Evolutionary conservation across 106 monocot genomes (phyloP).

Genomic region (Allium cepa): DNA sequence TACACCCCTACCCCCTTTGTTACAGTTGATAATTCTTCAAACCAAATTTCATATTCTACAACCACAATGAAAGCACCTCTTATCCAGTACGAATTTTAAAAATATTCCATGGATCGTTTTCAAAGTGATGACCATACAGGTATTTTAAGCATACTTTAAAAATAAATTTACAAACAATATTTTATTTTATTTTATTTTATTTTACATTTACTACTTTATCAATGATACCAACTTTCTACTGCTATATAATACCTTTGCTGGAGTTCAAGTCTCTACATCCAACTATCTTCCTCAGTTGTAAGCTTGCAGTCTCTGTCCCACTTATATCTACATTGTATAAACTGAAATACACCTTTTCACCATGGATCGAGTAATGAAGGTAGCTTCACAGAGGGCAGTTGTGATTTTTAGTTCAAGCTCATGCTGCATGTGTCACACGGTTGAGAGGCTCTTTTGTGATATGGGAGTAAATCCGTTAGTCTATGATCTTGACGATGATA

Average conservation of each 20-base stretch:
- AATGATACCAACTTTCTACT: not conserved
- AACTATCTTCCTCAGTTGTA: constrained; percentile 3
- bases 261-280: constrained; percentile 5
- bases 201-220: not conserved
- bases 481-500: constrained; percentile 8
- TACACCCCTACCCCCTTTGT: no score
- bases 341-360: not conserved
- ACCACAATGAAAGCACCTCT: no score
- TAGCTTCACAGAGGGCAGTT: constrained; percentile 26
- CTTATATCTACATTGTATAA: not conserved
- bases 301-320: not conserved
- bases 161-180: not conserved
- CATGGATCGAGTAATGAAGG: constrained; percentile 29
- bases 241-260: not conserved
- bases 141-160: not conserved
- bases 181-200: not conserved
- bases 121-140: not conserved
- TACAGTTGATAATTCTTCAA: no score
- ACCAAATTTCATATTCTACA: no score
- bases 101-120: not conserved
- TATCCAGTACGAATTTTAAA: not conserved
- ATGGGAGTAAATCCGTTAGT: constrained; percentile 11
- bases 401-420: constrained; percentile 34
- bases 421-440: constrained; percentile 38
- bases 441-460: constrained; percentile 20